Percentiles rank a stretch among this genome's conserved stretches.
Conservation (phyloP, 2,329 filamentous ascomycete genomes). For the Fonsecaea nubica region DNA sequence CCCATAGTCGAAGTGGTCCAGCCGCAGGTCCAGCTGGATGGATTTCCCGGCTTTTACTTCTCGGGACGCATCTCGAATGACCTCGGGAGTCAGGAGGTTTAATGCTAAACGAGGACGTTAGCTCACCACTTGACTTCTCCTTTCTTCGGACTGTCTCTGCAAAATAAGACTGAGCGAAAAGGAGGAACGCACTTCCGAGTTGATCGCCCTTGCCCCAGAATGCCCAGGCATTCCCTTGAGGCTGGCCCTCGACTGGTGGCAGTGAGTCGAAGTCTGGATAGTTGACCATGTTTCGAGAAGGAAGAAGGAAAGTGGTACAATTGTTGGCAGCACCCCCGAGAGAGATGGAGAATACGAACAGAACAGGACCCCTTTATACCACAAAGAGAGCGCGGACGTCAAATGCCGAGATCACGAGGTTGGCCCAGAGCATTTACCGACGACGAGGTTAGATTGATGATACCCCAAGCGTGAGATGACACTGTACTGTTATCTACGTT, state of each 20-base stretch:
- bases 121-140: not conserved
- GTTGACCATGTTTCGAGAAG: not conserved
- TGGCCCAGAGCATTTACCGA: not conserved
- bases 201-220: constrained; percentile 59
- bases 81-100: constrained; percentile 59
- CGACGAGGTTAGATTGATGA: not conserved
- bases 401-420: not conserved
- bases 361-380: not conserved
- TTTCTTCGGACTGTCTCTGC: not conserved
- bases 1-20: constrained; percentile 46
- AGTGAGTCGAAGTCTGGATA: constrained; percentile 17
- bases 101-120: constrained; percentile 43
- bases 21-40: constrained; percentile 41
- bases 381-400: not conserved
- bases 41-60: constrained; percentile 50
- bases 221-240: constrained; percentile 62
- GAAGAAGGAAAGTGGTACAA: not conserved
- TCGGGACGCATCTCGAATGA: constrained; percentile 48
- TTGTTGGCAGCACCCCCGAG: not conserved
- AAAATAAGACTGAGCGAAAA: constrained; percentile 1
- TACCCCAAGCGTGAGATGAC: no score
- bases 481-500: no score
- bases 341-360: not conserved
- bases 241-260: constrained; percentile 39
- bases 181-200: constrained; percentile 50